A percentile compares a stretch with the other conserved stretches of the same genome.
phyloP scores from a whole-genome alignment of 257 asterid species.

The Solanum bukasovii region DNA sequence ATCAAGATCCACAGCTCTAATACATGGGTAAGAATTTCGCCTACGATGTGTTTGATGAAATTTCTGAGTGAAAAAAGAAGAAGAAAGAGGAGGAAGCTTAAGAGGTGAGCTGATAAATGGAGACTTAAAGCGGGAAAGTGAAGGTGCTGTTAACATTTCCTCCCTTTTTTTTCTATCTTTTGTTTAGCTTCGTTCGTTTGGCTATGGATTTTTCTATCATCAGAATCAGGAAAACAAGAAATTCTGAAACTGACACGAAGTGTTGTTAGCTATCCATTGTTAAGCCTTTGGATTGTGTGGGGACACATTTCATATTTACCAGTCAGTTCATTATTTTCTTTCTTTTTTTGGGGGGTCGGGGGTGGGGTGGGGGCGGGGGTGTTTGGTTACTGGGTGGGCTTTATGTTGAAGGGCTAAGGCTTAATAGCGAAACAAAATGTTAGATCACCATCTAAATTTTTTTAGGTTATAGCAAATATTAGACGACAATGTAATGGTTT shows the following conservation, averaged over 20 bases:
- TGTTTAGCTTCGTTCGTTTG: neutral
- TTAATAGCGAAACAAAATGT: no score
- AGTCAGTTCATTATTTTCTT: neutral
- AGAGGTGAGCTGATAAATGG: conserved; percentile 53
- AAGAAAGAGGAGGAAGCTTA: conserved; percentile 16
- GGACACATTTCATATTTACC: conserved; percentile 16
- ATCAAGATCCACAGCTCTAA: conserved; percentile 80
- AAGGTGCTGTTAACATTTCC: conserved; percentile 41
- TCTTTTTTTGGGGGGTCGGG: no score
- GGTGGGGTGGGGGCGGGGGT: no score
- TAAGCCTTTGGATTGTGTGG: conserved; percentile 25
- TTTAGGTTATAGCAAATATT: no score
- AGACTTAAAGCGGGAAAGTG: conserved; percentile 47
- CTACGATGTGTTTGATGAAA: conserved; percentile 21
- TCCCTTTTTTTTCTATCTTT: neutral
- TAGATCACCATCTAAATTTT: no score
- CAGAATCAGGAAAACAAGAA: neutral
- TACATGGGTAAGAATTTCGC: conserved; percentile 52
- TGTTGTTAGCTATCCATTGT: conserved; percentile 3
- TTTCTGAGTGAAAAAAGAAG: conserved; percentile 26
- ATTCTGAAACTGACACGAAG: neutral
- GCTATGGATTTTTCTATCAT: neutral
- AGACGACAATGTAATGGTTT: no score
- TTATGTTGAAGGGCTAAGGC: neutral
- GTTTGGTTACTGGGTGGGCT: neutral